Conservation (phyloP, 2,329 filamentous ascomycete species). For the Colletotrichum camelliae region DNA sequence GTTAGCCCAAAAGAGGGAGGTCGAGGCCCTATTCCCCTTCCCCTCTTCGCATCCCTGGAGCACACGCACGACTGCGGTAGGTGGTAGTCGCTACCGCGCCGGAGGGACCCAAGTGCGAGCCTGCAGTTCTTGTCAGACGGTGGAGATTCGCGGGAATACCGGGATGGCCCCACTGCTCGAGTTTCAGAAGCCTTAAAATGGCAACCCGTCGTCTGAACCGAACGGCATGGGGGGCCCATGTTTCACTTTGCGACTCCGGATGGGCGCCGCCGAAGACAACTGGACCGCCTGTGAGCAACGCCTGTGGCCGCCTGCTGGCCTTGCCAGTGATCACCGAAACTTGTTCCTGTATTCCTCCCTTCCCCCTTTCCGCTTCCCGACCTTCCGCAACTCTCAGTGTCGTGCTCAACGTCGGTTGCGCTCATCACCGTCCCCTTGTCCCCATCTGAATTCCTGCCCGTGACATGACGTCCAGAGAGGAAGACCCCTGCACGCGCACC, state of each 20-base stretch:
- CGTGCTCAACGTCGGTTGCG: neutral
- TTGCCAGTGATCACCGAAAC: conserved; percentile 12
- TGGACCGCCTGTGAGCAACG: neutral
- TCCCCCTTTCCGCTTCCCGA: neutral
- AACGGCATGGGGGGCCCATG: neutral
- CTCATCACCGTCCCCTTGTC: neutral
- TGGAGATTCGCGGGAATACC: conserved; percentile 8
- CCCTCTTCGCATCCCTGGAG: neutral
- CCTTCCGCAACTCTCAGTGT: neutral
- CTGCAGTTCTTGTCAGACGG: neutral
- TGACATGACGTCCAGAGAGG: neutral
- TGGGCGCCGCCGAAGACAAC: conserved; percentile 3
- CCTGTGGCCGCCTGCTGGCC: neutral
- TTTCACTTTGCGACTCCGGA: conserved; percentile 20
- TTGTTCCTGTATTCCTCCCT: neutral
- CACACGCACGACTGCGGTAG: conserved; percentile 10
- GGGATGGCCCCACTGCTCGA: neutral
- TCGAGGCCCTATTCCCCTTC: neutral
- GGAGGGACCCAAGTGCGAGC: neutral
- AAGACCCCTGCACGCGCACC: neutral
- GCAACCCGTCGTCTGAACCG: neutral
- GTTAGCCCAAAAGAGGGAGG: neutral
- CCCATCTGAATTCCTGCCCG: neutral
- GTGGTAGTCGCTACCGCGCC: neutral
- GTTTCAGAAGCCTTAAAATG: conserved; percentile 19